Conservation (phyloP, 768 basidiomycete species). For the Asterophora parasitica region DNA sequence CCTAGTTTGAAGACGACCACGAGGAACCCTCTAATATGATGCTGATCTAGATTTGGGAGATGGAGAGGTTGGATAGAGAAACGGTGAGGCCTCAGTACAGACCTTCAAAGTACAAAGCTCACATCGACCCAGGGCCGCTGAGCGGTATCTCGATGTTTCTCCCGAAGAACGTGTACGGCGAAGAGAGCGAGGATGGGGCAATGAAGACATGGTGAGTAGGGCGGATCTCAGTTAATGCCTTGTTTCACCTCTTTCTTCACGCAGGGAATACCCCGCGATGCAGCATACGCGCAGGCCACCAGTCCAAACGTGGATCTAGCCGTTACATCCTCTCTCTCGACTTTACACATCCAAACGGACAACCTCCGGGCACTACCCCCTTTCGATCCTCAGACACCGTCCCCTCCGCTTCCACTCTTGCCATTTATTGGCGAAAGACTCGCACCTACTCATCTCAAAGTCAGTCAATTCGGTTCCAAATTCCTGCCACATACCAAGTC, state of each 20-base stretch:
- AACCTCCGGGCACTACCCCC: constrained; percentile 29
- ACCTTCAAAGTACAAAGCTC: constrained; percentile 2
- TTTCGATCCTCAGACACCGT: constrained; percentile 18
- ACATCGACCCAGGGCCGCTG: constrained; percentile 60
- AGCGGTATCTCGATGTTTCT: constrained; percentile 65
- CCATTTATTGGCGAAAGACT: constrained; percentile 47
- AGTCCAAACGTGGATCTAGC: constrained; percentile 4
- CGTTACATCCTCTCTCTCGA: constrained; percentile 8
- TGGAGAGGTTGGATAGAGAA: constrained; percentile 91
- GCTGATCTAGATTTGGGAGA: constrained; percentile 61
- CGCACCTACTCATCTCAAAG: constrained; percentile 58
- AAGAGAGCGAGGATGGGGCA: constrained; percentile 69
- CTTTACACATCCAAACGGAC: constrained; percentile 40
- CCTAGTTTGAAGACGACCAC: neutral
- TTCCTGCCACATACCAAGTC: constrained; percentile 78
- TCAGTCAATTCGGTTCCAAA: constrained; percentile 80
- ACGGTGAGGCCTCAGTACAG: constrained; percentile 40
- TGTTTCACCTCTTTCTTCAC: neutral
- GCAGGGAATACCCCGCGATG: neutral
- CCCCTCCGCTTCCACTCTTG: constrained; percentile 32
- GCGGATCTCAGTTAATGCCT: neutral
- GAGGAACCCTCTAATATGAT: constrained; percentile 7
- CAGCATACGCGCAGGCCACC: constrained; percentile 7
- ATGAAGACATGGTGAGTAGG: constrained; percentile 28
- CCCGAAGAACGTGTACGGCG: constrained; percentile 53